Conservation (phyloP, 768 basidiomycete genomes). For the Tulasnella sp. region DNA sequence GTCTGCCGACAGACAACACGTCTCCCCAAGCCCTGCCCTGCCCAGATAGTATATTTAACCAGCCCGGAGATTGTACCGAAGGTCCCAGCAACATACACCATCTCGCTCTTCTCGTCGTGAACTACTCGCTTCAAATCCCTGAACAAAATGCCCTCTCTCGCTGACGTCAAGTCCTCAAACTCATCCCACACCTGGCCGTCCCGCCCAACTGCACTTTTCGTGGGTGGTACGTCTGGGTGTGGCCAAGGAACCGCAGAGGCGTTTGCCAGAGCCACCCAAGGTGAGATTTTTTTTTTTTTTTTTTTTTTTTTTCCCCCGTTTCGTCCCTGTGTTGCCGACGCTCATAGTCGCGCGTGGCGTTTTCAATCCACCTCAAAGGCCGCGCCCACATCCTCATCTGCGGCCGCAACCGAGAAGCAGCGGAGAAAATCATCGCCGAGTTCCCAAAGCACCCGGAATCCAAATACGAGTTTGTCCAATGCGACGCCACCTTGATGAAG, state of each 20-base stretch:
- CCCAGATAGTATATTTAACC: neutral
- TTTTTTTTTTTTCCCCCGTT: too few relatives aligned
- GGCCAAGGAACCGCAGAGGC: constrained; percentile 19
- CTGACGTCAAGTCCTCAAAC: constrained; percentile 9
- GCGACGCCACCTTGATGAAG: constrained; percentile 28
- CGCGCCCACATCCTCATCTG: constrained; percentile 24
- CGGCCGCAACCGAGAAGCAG: constrained; percentile 24
- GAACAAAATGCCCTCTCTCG: neutral
- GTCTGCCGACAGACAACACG: too few relatives aligned
- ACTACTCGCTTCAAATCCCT: too few relatives aligned
- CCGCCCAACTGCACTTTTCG: constrained; percentile 20
- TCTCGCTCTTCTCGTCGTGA: neutral
- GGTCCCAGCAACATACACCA: neutral
- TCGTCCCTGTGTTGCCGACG: neutral
- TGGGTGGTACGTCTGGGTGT: constrained; percentile 21
- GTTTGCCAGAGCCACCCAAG: constrained; percentile 15
- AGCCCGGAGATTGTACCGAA: neutral
- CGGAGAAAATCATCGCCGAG: constrained; percentile 23
- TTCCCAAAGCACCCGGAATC: constrained; percentile 19
- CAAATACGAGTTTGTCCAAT: constrained; percentile 30
- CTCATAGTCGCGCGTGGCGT: neutral
- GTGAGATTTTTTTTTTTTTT: constrained; percentile 17
- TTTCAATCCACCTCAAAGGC: constrained; percentile 13
- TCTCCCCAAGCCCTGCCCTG: neutral
- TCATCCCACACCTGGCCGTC: neutral